These are phyloP conservation scores for Euphorbia lathyris DNA, from an alignment of 345 rosid genomes.

Conservation along the genomic window DNA sequence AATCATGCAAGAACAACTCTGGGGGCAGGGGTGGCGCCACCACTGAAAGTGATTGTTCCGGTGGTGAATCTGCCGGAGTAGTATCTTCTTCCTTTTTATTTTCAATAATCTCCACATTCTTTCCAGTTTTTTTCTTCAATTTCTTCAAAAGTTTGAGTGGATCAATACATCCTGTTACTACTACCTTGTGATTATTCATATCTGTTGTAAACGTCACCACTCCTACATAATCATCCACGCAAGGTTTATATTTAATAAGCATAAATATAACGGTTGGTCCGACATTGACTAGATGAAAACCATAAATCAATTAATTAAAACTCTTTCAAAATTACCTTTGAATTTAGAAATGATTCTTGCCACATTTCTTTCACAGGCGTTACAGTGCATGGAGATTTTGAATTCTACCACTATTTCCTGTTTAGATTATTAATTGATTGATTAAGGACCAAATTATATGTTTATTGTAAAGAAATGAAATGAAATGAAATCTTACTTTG, in stretches of 20 bases:
- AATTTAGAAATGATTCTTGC: slow-evolving; percentile 55
- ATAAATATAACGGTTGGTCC: too few relatives aligned
- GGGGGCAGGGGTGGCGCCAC: not conserved
- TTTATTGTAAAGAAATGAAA: too few relatives aligned
- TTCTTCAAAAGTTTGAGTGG: slow-evolving; percentile 61
- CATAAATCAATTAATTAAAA: not conserved
- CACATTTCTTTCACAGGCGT: slow-evolving; percentile 69
- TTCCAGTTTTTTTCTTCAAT: slow-evolving; percentile 65
- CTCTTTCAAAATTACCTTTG: slow-evolving; percentile 59
- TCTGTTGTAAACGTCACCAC: slow-evolving; percentile 67
- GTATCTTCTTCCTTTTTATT: slow-evolving; percentile 22
- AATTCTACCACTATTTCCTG: slow-evolving; percentile 51
- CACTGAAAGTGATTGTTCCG: not conserved
- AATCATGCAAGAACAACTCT: slow-evolving; percentile 10
- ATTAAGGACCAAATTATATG: not conserved
- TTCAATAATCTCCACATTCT: slow-evolving; percentile 45
- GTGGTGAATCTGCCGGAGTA: not conserved
- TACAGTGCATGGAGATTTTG: slow-evolving; percentile 65
- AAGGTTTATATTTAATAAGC: too few relatives aligned
- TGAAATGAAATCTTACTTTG: slow-evolving; percentile 28
- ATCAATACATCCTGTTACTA: slow-evolving; percentile 55
- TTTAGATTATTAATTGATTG: not conserved
- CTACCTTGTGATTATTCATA: slow-evolving; percentile 57
- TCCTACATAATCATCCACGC: slow-evolving; percentile 43
- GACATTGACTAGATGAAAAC: too few relatives aligned